phyloP scores from a whole-genome alignment of 2,329 filamentous ascomycete species.

The Pseudogymnoascus sp. region DNA sequence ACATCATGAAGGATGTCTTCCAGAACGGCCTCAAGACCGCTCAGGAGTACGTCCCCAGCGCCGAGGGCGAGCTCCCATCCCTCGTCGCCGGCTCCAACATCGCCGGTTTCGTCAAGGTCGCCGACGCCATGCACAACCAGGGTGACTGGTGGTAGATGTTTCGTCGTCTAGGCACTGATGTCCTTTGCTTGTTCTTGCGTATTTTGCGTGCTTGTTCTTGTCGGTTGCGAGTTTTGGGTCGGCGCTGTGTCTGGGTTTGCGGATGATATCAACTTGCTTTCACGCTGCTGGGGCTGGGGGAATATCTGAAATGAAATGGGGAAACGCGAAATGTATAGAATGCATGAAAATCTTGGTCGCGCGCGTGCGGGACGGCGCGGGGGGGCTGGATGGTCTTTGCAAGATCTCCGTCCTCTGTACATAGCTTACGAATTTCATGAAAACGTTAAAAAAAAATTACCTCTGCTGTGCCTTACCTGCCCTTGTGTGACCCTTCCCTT shows the following conservation, averaged over 20 bases:
- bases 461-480: not conserved
- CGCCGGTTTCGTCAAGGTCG: conserved; percentile 95
- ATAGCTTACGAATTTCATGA: conserved; percentile 6
- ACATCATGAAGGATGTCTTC: conserved; percentile 93
- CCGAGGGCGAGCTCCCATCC: conserved; percentile 78
- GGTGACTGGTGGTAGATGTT: conserved; percentile 75
- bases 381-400: not conserved
- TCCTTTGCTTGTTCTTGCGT: not conserved
- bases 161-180: not conserved
- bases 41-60: conserved; percentile 72
- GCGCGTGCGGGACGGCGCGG: not conserved
- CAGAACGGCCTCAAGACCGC: conserved; percentile 81
- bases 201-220: not conserved
- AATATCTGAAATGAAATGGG: not conserved
- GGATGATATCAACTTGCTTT: conserved; percentile 6
- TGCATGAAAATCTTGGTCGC: not conserved
- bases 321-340: conserved; percentile 2
- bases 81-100: conserved; percentile 94
- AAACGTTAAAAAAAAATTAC: not conserved
- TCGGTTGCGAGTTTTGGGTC: not conserved
- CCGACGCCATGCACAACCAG: conserved; percentile 87
- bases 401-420: not conserved
- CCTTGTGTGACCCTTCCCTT: not conserved
- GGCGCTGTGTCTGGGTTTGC: conserved; percentile 1
- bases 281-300: not conserved